A percentile compares a stretch with the other conserved stretches of the same genome.
Evolutionary conservation across 148 eudicot genomes (phyloP).

Genomic region (Bassia scoparia): DNA sequence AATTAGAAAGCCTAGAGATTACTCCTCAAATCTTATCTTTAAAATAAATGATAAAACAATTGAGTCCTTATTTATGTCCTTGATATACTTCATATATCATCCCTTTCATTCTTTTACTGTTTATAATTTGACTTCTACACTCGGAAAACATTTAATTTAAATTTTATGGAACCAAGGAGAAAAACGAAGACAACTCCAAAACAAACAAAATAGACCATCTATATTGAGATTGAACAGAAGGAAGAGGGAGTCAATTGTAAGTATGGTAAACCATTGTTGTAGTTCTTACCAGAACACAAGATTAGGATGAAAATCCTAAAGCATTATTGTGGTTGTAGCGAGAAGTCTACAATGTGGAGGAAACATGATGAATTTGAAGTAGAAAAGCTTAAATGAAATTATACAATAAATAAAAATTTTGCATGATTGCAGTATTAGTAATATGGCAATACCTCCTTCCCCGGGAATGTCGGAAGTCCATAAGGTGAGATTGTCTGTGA

Average conservation of each 20-base stretch:
- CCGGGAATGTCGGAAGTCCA: conserved; percentile 97
- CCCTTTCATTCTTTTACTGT: neutral
- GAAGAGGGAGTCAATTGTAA: neutral
- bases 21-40: neutral
- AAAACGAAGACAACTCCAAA: neutral
- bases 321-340: neutral
- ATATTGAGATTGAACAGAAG: neutral
- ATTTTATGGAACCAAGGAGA: no score
- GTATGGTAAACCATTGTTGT: neutral
- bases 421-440: neutral
- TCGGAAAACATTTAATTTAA: neutral
- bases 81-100: neutral
- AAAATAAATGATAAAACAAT: neutral
- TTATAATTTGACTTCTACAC: neutral
- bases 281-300: neutral
- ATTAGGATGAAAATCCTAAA: neutral
- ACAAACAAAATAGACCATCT: neutral
- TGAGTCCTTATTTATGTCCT: no score
- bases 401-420: neutral
- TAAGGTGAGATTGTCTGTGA: conserved; percentile 89
- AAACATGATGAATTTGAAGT: neutral
- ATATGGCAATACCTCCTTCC: conserved; percentile 54
- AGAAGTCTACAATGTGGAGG: neutral
- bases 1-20: neutral
- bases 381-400: neutral